Evolutionary conservation across 2,329 filamentous ascomycete species (phyloP).

Genomic region (Lachnellula hyalina): DNA sequence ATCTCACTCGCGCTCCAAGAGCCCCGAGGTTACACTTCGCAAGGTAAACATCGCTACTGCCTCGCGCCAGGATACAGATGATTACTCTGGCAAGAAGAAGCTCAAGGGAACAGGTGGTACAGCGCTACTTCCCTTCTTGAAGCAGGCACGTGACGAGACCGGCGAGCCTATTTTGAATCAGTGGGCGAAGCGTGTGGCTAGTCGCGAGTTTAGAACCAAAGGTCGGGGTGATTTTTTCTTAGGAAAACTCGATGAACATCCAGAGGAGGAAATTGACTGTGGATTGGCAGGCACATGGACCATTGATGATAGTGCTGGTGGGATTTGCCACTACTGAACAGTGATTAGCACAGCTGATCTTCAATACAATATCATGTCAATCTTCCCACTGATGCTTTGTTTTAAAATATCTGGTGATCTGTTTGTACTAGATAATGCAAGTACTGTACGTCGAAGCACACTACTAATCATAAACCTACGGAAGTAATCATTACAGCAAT

Average conservation of each 20-base stretch:
- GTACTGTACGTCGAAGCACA: no score
- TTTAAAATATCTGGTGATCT: neutral
- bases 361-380: neutral
- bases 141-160: constrained; percentile 94
- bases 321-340: constrained; percentile 34
- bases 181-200: constrained; percentile 45
- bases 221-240: constrained; percentile 54
- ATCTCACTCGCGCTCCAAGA: constrained; percentile 51
- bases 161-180: constrained; percentile 77
- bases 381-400: neutral
- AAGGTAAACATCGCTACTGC: constrained; percentile 59
- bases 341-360: neutral
- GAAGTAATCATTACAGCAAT: no score
- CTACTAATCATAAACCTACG: no score
- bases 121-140: constrained; percentile 88
- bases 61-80: constrained; percentile 39
- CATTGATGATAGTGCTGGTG: constrained; percentile 74
- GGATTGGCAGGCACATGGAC: constrained; percentile 83
- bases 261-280: constrained; percentile 38
- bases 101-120: constrained; percentile 91
- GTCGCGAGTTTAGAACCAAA: constrained; percentile 29
- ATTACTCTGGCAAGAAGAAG: constrained; percentile 41
- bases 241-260: constrained; percentile 43
- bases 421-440: neutral
- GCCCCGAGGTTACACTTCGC: constrained; percentile 47